A percentile compares a stretch with the other conserved stretches of the same genome.
These are phyloP conservation scores for Aegle marmelos DNA, from an alignment of 345 rosid species.

Conservation along the genomic window DNA sequence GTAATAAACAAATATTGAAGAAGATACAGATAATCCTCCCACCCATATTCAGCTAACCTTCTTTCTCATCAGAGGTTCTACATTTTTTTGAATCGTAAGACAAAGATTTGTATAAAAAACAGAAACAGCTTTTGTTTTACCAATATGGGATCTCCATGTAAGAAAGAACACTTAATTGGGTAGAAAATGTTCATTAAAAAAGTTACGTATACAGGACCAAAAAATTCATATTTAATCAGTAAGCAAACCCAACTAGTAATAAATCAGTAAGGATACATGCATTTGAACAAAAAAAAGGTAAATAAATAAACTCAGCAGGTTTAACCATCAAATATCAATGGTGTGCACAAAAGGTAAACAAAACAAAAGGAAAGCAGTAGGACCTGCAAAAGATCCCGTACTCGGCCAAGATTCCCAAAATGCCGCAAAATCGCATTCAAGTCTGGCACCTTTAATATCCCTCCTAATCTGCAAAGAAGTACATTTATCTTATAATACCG, in stretches of 20 bases:
- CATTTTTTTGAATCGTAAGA: background rate
- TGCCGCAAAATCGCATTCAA: conserved; percentile 67
- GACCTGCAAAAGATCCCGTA: conserved; percentile 74
- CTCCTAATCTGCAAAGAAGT: conserved; percentile 40
- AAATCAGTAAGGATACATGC: background rate
- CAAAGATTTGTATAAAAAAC: background rate
- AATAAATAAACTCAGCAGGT: background rate
- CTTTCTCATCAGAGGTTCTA: background rate
- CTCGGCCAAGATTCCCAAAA: conserved; percentile 63
- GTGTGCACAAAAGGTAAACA: background rate
- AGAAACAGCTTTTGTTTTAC: background rate
- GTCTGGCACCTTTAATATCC: conserved; percentile 71
- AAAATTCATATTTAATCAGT: background rate
- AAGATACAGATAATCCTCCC: background rate
- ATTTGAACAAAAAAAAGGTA: background rate
- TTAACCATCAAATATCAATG: conserved; percentile 1
- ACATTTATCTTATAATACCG: background rate
- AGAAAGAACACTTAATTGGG: background rate
- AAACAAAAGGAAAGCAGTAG: background rate
- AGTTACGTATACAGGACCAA: background rate
- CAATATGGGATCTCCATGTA: background rate
- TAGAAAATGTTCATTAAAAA: background rate
- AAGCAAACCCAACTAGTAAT: background rate
- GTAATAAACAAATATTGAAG: background rate
- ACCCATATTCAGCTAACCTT: background rate